Evolutionary conservation across 257 asterid genomes (phyloP), one percentile per base, ranked within the genome.

Genomic region (Solanum boliviense): DNA sequence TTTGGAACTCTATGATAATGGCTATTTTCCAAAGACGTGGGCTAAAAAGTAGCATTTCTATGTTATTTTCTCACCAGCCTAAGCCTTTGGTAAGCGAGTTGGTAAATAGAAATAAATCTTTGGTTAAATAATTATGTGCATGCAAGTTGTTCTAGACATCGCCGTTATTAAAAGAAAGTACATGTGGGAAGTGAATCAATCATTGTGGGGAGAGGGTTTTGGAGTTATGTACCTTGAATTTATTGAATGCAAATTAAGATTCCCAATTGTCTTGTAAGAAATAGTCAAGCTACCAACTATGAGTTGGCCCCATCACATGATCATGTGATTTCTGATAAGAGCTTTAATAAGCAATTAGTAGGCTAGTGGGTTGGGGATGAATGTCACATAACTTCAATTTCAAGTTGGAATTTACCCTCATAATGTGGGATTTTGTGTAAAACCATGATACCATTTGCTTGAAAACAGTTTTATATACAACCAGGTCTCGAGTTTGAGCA

Each of bases 271-370:
- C 52, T 78, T 9, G 34, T 65, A 81, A 81, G 87, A 84, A 84
- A 84, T 62, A 84, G 87, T 84, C 20, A 36, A 46, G 85, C 88
- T 87, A 85, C 83, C 78, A 32, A 83, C 56, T 48, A 38, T 85
- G 90, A 88, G 88, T 86, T 88, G 92, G 89, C 83, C 89, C 89
- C 87, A 86, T 88, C 88, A 29, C 91, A 85, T 88, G 92, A 35
- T 41, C 88, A 88, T 83, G 87, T 88, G 90, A 84, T 85, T 86
- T 72, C 89, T 82, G 76, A 88, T 11, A 86, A 46, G 23, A 82
- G 83, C 39, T 56, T 87, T 56, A 78, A 71, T 71, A 68, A 87
- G 89, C 81, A 68, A 90, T 67, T n/a, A 46, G 29, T 39, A 38
- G 32, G 73, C 78, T 46, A 29, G 39, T 48, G 23, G 11, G 29